phyloP scores from a whole-genome alignment of 345 rosid species.

The Clausena lansium region DNA sequence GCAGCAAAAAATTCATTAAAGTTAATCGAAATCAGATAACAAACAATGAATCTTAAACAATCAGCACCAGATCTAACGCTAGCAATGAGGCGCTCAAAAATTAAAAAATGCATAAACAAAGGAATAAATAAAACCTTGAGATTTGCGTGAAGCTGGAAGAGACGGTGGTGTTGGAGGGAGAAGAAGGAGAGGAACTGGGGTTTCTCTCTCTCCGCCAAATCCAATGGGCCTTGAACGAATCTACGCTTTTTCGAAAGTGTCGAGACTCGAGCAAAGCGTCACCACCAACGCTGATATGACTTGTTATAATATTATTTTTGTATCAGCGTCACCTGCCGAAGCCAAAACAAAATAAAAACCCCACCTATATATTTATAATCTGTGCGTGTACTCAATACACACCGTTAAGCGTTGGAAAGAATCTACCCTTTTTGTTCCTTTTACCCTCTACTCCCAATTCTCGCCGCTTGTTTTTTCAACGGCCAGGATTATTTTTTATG shows the following conservation, averaged over 20 bases:
- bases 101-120: neutral
- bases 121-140: neutral
- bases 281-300: neutral
- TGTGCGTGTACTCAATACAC: neutral
- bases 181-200: neutral
- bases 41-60: neutral
- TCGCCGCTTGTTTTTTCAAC: slow-evolving; percentile 5
- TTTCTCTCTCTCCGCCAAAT: slow-evolving; percentile 21
- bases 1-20: too few relatives aligned
- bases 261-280: neutral
- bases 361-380: too few relatives aligned
- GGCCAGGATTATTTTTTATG: neutral
- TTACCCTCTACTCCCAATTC: neutral
- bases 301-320: too few relatives aligned
- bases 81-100: neutral
- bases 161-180: too few relatives aligned
- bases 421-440: slow-evolving; percentile 12
- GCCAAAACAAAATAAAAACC: too few relatives aligned
- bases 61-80: neutral
- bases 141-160: neutral
- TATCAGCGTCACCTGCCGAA: too few relatives aligned
- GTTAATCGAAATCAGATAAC: neutral
- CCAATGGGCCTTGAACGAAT: slow-evolving; percentile 16
- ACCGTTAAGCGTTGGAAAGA: neutral
- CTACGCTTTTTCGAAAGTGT: neutral